phyloP scores from a whole-genome alignment of 306 rosid species.

The Quercus aquifolioides region DNA sequence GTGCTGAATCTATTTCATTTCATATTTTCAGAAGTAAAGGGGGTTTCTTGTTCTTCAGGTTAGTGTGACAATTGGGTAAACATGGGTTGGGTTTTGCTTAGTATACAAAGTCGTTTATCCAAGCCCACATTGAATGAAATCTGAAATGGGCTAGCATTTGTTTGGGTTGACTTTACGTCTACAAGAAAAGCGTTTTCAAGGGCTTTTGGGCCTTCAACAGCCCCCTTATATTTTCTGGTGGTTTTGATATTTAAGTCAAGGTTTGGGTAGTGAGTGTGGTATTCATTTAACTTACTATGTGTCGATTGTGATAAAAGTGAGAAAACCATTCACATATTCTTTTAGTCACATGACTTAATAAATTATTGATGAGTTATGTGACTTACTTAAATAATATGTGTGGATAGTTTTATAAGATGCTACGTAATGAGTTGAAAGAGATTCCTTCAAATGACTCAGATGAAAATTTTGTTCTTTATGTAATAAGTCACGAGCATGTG shows the following conservation, averaged over 20 bases:
- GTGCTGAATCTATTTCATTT: not conserved
- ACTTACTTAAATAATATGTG: no score
- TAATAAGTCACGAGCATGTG: no score
- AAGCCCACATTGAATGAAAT: not conserved
- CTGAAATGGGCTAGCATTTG: not conserved
- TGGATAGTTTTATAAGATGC: no score
- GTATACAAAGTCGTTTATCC: not conserved
- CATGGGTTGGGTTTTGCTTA: not conserved
- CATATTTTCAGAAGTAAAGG: constrained; percentile 1
- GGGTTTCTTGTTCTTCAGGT: not conserved
- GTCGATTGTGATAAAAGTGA: no score
- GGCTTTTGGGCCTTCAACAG: not conserved
- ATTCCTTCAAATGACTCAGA: rapidly evolving
- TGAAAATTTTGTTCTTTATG: no score
- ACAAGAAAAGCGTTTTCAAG: not conserved
- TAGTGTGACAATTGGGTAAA: not conserved
- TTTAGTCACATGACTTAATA: no score
- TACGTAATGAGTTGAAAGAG: no score
- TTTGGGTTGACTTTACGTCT: not conserved
- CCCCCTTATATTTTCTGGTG: not conserved
- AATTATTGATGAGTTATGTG: no score
- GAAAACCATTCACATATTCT: no score
- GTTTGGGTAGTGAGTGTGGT: no score
- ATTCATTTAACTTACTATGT: no score
- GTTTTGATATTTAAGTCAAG: no score